Base-by-base conservation (phyloP, 2,329 filamentous ascomycete genomes). In the Sporothrix curviconia region DNA sequence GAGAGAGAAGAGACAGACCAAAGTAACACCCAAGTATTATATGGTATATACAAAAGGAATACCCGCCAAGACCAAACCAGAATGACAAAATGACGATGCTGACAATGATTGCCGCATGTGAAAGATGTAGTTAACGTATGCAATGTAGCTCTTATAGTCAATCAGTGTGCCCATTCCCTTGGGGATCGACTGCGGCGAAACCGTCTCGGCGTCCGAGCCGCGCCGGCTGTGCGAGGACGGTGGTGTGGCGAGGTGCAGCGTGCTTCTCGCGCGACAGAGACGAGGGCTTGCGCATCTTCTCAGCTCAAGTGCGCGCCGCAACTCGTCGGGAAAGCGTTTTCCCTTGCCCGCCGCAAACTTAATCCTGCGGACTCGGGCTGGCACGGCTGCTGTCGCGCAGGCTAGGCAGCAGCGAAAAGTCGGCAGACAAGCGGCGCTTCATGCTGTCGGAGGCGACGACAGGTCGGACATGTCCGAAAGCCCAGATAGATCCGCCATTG, bases 101-200 rank as follows among this genome's bases (percentile, higher is more conserved):
- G 12, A 39, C 12, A 39, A 7, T 4, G 12, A 15, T 39, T n/a
- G n/a, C n/a, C n/a, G n/a, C n/a, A n/a, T n/a, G n/a, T n/a, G 17
- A 42, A 12, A 42, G 9, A 22, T 42, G n/a, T 24, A n/a, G 17
- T n/a, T n/a, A n/a, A n/a, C n/a, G n/a, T n/a, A n/a, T n/a, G n/a
- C n/a, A n/a, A n/a, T n/a, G n/a, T n/a, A n/a, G n/a, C n/a, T n/a
- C n/a, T n/a, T n/a, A n/a, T n/a, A 64, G 50, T 75, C 66, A 56
- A 77, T 67, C 9, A 77, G 58, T 8, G 61, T 60, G 11, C 60
- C 65, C 71, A 78, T 71, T 34, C 68, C 70, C 7, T 67, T 67
- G 4, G 76, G 76, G 12, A 72, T 61, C 3, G 70, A 72, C 17
- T 65, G 69, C 7, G 76, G 74, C 42, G 74, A 77, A 49, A 78